Percentiles rank a stretch among this genome's conserved stretches.
phyloP scores from a whole-genome alignment of 2,329 filamentous ascomycete species.

The Penicillium capsulatum region DNA sequence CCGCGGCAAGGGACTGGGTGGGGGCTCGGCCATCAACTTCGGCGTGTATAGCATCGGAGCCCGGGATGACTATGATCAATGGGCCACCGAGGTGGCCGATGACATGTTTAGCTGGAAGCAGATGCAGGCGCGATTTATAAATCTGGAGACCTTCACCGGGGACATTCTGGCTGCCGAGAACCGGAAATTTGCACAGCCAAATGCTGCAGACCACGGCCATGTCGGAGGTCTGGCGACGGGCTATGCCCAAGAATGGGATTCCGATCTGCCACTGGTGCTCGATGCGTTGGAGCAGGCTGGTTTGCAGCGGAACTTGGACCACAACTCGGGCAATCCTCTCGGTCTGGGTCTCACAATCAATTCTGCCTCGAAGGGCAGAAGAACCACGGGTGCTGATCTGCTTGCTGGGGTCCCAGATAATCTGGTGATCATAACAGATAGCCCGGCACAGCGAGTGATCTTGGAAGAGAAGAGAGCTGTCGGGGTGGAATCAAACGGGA shows the following conservation, averaged over 20 bases:
- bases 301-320: slow-evolving; percentile 50
- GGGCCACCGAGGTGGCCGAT: slow-evolving; percentile 19
- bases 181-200: slow-evolving; percentile 13
- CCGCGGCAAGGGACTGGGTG: slow-evolving; percentile 19
- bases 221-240: slow-evolving; percentile 16
- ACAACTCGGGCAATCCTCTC: slow-evolving; percentile 57
- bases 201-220: slow-evolving; percentile 12
- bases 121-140: slow-evolving; percentile 17
- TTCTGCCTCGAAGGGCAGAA: slow-evolving; percentile 47
- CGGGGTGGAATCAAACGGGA: slow-evolving; percentile 45
- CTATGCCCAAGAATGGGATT: slow-evolving; percentile 19
- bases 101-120: slow-evolving; percentile 13
- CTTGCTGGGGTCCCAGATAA: slow-evolving; percentile 47
- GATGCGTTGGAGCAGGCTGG: slow-evolving; percentile 49
- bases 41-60: slow-evolving; percentile 20
- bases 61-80: slow-evolving; percentile 21
- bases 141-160: slow-evolving; percentile 15
- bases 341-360: slow-evolving; percentile 51
- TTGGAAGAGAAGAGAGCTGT: slow-evolving; percentile 45
- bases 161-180: slow-evolving; percentile 7
- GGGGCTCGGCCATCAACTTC: slow-evolving; percentile 21
- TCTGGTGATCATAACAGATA: slow-evolving; percentile 49
- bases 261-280: slow-evolving; percentile 15
- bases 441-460: slow-evolving; percentile 48
- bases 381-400: slow-evolving; percentile 52